Percentiles rank a stretch among this genome's conserved stretches.
Evolutionary conservation across 2,329 filamentous ascomycete genomes (phyloP).

Genomic region (Colletotrichum liriopes): DNA sequence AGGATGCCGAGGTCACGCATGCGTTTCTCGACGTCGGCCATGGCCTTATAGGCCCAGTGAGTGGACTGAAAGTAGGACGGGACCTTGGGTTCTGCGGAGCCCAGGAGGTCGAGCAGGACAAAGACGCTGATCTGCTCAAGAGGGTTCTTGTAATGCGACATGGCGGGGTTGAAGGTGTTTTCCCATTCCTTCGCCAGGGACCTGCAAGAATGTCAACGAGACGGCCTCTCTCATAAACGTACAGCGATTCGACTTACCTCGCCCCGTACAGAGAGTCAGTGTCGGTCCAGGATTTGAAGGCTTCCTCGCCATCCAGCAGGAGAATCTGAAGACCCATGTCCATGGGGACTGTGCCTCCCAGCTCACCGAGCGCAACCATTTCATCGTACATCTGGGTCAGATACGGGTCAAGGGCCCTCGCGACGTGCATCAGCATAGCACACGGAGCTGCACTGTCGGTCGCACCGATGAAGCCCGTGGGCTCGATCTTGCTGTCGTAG

Average conservation of each 20-base stretch:
- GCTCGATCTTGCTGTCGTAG: slow-evolving; percentile 83
- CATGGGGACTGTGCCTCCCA: slow-evolving; percentile 69
- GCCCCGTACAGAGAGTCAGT: slow-evolving; percentile 85
- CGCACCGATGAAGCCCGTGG: slow-evolving; percentile 85
- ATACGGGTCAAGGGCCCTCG: slow-evolving; percentile 79
- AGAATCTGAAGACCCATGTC: slow-evolving; percentile 85
- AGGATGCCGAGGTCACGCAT: slow-evolving; percentile 73
- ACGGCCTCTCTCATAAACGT: not conserved
- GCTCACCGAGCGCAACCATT: slow-evolving; percentile 72
- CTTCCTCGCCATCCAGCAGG: slow-evolving; percentile 87
- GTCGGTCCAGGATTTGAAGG: slow-evolving; percentile 80
- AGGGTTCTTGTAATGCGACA: slow-evolving; percentile 78
- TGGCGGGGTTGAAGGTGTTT: slow-evolving; percentile 72
- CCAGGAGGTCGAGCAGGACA: slow-evolving; percentile 82
- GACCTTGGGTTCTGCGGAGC: slow-evolving; percentile 71
- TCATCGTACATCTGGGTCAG: slow-evolving; percentile 81
- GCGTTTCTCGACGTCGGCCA: slow-evolving; percentile 76
- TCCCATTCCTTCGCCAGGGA: slow-evolving; percentile 84
- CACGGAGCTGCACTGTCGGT: slow-evolving; percentile 89
- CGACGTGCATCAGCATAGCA: slow-evolving; percentile 86
- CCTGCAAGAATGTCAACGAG: slow-evolving; percentile 50
- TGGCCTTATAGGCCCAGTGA: slow-evolving; percentile 83
- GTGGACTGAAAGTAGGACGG: slow-evolving; percentile 84
- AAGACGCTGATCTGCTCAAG: slow-evolving; percentile 83
- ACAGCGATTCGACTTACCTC: slow-evolving; percentile 60